Percentiles rank a stretch among this genome's conserved stretches.
Conservation (phyloP, 2,329 filamentous ascomycete genomes). For the Aspergillus aculeatus region DNA sequence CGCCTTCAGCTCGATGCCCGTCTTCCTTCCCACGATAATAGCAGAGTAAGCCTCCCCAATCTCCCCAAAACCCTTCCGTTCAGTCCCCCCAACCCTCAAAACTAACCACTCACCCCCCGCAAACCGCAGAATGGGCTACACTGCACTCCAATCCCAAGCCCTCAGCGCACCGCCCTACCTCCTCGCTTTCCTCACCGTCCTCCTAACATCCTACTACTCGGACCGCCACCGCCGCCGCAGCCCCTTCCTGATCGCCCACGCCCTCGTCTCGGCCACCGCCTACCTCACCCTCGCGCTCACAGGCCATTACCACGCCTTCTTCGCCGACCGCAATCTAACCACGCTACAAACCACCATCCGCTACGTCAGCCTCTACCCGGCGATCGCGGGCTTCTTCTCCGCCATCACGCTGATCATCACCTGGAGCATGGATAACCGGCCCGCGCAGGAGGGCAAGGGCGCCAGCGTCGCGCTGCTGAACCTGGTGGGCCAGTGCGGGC, state of each 20-base stretch:
- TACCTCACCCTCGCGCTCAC: slow-evolving; percentile 61
- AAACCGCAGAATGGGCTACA: slow-evolving; percentile 64
- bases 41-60: slow-evolving; percentile 45
- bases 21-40: slow-evolving; percentile 82
- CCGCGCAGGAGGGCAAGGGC: slow-evolving; percentile 66
- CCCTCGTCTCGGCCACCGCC: slow-evolving; percentile 66
- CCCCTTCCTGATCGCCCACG: slow-evolving; percentile 66
- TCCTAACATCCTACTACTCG: slow-evolving; percentile 70
- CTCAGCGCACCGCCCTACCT: slow-evolving; percentile 81
- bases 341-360: slow-evolving; percentile 46
- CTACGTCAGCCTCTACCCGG: slow-evolving; percentile 76
- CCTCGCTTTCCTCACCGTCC: slow-evolving; percentile 68
- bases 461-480: slow-evolving; percentile 79
- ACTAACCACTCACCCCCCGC: background rate
- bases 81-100: background rate
- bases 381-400: slow-evolving; percentile 76
- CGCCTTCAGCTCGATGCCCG: slow-evolving; percentile 81
- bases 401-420: slow-evolving; percentile 81
- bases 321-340: slow-evolving; percentile 20
- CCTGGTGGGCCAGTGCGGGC: slow-evolving; percentile 76
- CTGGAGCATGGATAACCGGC: slow-evolving; percentile 86
- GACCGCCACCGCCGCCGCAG: slow-evolving; percentile 65
- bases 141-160: slow-evolving; percentile 66
- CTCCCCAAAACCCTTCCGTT: too few relatives aligned
- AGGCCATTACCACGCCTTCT: slow-evolving; percentile 42